Base-by-base conservation (phyloP, 495 filamentous ascomycete genomes). In the Podospora didyma region DNA sequence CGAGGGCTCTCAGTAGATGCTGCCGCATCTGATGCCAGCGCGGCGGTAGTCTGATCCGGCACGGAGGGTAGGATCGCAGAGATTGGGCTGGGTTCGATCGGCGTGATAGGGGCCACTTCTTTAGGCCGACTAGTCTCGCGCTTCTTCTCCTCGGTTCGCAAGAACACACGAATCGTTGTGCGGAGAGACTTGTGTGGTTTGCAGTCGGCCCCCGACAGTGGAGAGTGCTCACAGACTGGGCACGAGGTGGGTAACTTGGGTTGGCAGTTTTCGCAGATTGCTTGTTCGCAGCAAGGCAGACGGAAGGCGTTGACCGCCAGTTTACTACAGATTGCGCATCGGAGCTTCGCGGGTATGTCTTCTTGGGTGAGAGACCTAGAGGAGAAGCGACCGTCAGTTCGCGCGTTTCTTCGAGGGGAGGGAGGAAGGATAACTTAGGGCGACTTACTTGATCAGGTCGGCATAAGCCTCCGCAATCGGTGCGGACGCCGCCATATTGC, bases 281-380 rank as follows among this genome's bases (percentile, higher is more conserved):
- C 85, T 64, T 96, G 92, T 66, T 97, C 93, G 71, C 94, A 99
- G 71, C 94, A 99, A 7, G 92, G 92, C 11, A 96, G 75, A 28
- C 90, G 86, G 62, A 92, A 95, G 2, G 93, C 90, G 66, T 96
- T 92, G 57, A 93, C 75, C n/a, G 89, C 91, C 41, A 97, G 79
- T 67, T 89, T 90, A 70, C 86, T 94, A 74, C 94, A 97, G 56
- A 88, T 89, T 39, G 90, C 91, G 75, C 94, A 99, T 68, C 91
- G 85, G 50, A 97, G 82, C 82, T 97, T 97, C 65, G 89, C 89
- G 12, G 94, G 94, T 62, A 97, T 89, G 24, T 95, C 90, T 51
- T 92, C 90, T 55, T 88, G 85, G 12, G 84, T 77, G 26, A 97
- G 79, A 53, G 87, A 87, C 70, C 90, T 95, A 56, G 11, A 48